Conservation (phyloP, 441 rosid genomes). For the Croton setiger region DNA sequence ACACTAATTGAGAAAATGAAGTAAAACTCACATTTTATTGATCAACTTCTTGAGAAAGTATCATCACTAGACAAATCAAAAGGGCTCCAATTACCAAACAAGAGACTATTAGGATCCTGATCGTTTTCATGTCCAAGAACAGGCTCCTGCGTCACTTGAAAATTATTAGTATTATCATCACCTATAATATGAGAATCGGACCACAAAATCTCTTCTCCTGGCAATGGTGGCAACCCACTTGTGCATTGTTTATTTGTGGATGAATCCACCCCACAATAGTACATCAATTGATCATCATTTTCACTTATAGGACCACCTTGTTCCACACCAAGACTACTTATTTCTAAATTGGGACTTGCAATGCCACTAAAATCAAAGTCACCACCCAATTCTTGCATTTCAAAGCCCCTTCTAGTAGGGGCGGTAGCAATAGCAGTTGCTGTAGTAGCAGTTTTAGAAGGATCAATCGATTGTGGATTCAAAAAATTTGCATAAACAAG, state of each 20-base stretch:
- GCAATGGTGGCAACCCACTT: slow-evolving; percentile 60
- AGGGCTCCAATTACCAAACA: slow-evolving; percentile 57
- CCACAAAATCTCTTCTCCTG: slow-evolving; percentile 57
- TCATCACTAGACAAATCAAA: slow-evolving; percentile 51
- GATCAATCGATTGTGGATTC: slow-evolving; percentile 39
- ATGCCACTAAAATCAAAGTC: slow-evolving; percentile 18
- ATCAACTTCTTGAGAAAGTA: slow-evolving; percentile 36
- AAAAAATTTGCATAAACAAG: slow-evolving; percentile 73
- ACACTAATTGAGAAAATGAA: neutral
- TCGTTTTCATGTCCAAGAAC: slow-evolving; percentile 27
- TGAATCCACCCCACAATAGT: slow-evolving; percentile 26
- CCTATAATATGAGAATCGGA: no score
- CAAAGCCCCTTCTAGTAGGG: slow-evolving; percentile 8
- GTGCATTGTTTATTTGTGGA: slow-evolving; percentile 17
- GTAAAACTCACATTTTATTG: neutral
- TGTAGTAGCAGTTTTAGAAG: slow-evolving; percentile 17
- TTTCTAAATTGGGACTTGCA: slow-evolving; percentile 13
- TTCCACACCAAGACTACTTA: neutral
- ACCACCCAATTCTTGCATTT: slow-evolving; percentile 22
- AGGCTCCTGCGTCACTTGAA: slow-evolving; percentile 26
- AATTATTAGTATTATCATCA: slow-evolving; percentile 23
- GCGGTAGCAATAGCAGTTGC: neutral
- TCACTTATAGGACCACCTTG: slow-evolving; percentile 24
- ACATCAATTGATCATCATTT: slow-evolving; percentile 26
- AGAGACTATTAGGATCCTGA: slow-evolving; percentile 45